Base-by-base conservation (phyloP, 1,284 basidiomycete species). In the Leccinum angustisporum region DNA sequence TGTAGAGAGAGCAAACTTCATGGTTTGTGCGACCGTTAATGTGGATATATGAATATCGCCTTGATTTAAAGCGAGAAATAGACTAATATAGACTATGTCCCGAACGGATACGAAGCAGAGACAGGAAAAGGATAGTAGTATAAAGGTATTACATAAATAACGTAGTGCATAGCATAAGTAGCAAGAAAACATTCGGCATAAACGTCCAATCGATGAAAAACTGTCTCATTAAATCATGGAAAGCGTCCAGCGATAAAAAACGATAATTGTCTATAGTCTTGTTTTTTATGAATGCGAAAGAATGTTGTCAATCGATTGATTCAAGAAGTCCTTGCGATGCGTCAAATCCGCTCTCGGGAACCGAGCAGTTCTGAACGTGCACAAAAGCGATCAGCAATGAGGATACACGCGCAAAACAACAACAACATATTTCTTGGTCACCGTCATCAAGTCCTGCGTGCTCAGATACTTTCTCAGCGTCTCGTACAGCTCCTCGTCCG, bases 361-460 rank as follows among this genome's bases (percentile, higher is more conserved):
- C 56, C 88, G 85, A 6, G 92, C 86, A 69, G 91, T 91, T 79
- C 93, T 94, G 65, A 50, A 64, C 0, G 27, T 14, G 13, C 46
- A 48, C 46, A 21, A 48, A 4, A 48, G 50, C 46, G 63, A 27
- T 74, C 54, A 76, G 64, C 25, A 27, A 59, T 0, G 7, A 5
- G 4, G 5, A 14, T 16, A 30, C 30, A 2, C 27, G 1, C 56
- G 46, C 33, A 7, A 8, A 3, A 50, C 0, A 25, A 50, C 1
- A 48, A 48, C 13, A 25, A 79, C 91, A 75, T 71, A 95, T 93
- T 93, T 93, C 83, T 95, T 95, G 68, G 92, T 94, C 46, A 97
- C 93, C 51, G 87, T 89, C 94, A 97, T 97, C 69, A 97, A 75
- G 77, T 98, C 95, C 75, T 97, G 94, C 16, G 91, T 92, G 67